Evolutionary conservation across 352 stramenopile genomes (phyloP).

Genomic region (Globisporangium solare): DNA sequence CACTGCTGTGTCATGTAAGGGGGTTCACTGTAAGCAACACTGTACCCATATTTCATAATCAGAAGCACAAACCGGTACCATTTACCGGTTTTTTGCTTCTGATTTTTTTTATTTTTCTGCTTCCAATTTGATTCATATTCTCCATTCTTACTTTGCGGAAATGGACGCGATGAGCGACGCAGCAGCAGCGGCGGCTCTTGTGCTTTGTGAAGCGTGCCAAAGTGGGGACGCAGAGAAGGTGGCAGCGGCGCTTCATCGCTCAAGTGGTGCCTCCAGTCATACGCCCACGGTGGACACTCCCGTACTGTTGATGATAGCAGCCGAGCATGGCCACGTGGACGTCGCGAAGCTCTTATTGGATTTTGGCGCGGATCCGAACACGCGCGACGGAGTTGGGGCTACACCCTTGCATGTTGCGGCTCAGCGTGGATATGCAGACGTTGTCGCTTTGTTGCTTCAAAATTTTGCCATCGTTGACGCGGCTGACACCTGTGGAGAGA

Average conservation of each 20-base stretch:
- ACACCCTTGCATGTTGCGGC: neutral
- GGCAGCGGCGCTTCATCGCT: neutral
- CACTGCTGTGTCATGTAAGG: too few species aligned
- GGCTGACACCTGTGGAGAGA: neutral
- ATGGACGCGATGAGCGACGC: too few species aligned
- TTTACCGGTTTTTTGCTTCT: too few species aligned
- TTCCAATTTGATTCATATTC: too few species aligned
- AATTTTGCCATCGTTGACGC: neutral
- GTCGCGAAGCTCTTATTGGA: neutral
- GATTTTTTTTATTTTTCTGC: too few species aligned
- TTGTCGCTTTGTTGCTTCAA: neutral
- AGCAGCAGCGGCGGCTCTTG: too few species aligned
- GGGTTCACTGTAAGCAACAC: too few species aligned
- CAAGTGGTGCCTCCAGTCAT: neutral
- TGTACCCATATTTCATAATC: too few species aligned
- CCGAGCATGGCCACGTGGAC: neutral
- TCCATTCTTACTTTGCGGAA: too few species aligned
- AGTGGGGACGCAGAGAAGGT: neutral
- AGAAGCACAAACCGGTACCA: too few species aligned
- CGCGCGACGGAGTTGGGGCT: neutral
- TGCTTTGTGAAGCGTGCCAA: neutral
- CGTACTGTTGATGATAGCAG: constrained; percentile 3
- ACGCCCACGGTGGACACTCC: neutral
- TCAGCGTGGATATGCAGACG: neutral
- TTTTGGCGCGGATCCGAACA: neutral